Base-by-base conservation (phyloP, 139 green algal species). In the Marvania coccoides region DNA sequence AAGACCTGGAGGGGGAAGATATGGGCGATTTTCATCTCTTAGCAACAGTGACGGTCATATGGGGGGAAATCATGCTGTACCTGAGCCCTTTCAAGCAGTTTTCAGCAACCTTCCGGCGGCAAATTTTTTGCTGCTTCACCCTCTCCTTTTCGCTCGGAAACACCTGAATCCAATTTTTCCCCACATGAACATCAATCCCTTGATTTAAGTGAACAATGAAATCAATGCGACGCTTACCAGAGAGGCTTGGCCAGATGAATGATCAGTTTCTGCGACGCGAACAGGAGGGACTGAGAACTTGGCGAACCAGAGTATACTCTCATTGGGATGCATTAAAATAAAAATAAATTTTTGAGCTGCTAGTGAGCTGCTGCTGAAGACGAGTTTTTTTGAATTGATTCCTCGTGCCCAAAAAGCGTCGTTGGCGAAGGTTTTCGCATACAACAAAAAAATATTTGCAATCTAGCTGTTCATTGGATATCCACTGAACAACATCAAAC, bases 61-160 rank as follows among this genome's bases (percentile, higher is more conserved):
- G n/a, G n/a, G n/a, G 42, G 19, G 42, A n/a, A 51, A n/a, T 19
- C 42, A n/a, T 51, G 19, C 19, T 51, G 19, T 64, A 64, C 57
- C 57, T 64, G 3, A 26, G 23, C 30, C 57, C 57, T 7, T 64
- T 12, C 8, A 64, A 58, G 57, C 57, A 64, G 26, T 64, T 64
- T 56, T 57, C n/a, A 14, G 4, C 29, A 38, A 64, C 57, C 48
- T 64, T 46, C n/a, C 26, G 12, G 14, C 24, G 30, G 26, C 57
- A 64, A 13, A 14, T n/a, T 2, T 58, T 12, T 56, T 56, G n/a
- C 57, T 64, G 57, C 0, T 64, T n/a, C 48, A 14, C 33, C 12
- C 57, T 58, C 47, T 23, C 24, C 14, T 37, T n/a, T 47, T 64
- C 57, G 26, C 12, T 56, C 7, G 24, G 23, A 55, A 64, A 64